Evolutionary conservation across 2,329 filamentous ascomycete species (phyloP).

Genomic region (Aspergillus intermedius): DNA sequence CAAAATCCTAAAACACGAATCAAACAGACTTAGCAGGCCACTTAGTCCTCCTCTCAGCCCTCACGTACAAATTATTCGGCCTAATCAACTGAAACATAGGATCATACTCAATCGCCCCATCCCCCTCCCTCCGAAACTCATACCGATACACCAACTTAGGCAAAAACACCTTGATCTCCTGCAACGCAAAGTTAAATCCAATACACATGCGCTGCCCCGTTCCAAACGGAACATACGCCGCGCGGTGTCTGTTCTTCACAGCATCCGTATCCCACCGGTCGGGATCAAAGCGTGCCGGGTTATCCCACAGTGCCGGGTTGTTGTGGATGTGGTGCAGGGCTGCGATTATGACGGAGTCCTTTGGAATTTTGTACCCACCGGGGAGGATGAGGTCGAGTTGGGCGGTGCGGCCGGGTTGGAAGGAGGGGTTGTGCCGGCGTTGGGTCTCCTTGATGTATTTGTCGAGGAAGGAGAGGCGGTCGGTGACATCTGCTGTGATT

Average conservation of each 20-base stretch:
- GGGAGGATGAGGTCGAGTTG: constrained; percentile 52
- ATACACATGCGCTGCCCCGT: constrained; percentile 54
- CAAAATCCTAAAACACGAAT: no score
- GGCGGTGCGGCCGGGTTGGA: constrained; percentile 54
- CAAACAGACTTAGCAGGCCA: constrained; percentile 12
- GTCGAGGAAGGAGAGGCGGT: constrained; percentile 41
- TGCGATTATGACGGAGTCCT: constrained; percentile 48
- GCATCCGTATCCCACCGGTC: constrained; percentile 53
- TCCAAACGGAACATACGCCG: constrained; percentile 54
- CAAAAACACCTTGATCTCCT: constrained; percentile 53
- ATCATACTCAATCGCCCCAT: constrained; percentile 38
- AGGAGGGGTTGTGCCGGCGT: constrained; percentile 55
- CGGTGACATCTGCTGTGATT: constrained; percentile 44
- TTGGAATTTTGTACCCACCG: constrained; percentile 52
- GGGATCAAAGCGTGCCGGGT: constrained; percentile 52
- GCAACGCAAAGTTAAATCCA: constrained; percentile 59
- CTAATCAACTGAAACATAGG: constrained; percentile 24
- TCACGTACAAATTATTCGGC: constrained; percentile 21
- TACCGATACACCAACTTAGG: constrained; percentile 55
- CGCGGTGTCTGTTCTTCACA: constrained; percentile 48
- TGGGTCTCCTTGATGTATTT: constrained; percentile 54
- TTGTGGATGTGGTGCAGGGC: constrained; percentile 43
- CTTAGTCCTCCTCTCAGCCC: constrained; percentile 15
- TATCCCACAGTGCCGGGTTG: constrained; percentile 52
- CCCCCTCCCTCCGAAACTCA: constrained; percentile 47